Conservation (phyloP, 2,329 filamentous ascomycete genomes). For the Cordyceps cateniannulata region DNA sequence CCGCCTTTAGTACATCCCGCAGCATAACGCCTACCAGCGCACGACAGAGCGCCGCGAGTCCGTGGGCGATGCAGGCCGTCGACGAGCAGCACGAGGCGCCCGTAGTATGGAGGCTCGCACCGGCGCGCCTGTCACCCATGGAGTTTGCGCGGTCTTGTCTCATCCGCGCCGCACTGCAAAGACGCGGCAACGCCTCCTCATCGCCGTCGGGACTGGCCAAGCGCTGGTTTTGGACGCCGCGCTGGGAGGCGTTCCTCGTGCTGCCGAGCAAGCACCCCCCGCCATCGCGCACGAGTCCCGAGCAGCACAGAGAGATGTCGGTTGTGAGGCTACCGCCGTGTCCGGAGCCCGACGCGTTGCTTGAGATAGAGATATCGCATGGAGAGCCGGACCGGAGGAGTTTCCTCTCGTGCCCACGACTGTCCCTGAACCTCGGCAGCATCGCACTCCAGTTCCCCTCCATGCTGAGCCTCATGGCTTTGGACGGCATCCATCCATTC, state of each 20-base stretch:
- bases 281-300: neutral
- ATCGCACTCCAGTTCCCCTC: slow-evolving; percentile 20
- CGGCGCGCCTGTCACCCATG: slow-evolving; percentile 33
- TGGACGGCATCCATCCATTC: slow-evolving; percentile 1
- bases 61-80: neutral
- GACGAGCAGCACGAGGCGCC: neutral
- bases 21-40: neutral
- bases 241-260: slow-evolving; percentile 31
- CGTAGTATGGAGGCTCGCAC: slow-evolving; percentile 15
- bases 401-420: slow-evolving; percentile 19
- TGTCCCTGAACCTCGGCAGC: slow-evolving; percentile 27
- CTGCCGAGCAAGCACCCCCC: slow-evolving; percentile 27
- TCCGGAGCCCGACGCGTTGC: neutral
- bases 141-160: slow-evolving; percentile 32
- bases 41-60: neutral
- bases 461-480: slow-evolving; percentile 18
- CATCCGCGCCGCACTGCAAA: slow-evolving; percentile 25
- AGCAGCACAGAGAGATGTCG: neutral
- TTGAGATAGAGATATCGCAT: neutral
- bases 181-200: slow-evolving; percentile 17
- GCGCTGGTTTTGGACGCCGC: slow-evolving; percentile 28
- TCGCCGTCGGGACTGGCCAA: slow-evolving; percentile 28
- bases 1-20: neutral
- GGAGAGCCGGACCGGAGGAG: neutral
- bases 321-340: neutral